Base-by-base conservation (phyloP, 2,329 filamentous ascomycete species). In the Sarocladium kiliense region DNA sequence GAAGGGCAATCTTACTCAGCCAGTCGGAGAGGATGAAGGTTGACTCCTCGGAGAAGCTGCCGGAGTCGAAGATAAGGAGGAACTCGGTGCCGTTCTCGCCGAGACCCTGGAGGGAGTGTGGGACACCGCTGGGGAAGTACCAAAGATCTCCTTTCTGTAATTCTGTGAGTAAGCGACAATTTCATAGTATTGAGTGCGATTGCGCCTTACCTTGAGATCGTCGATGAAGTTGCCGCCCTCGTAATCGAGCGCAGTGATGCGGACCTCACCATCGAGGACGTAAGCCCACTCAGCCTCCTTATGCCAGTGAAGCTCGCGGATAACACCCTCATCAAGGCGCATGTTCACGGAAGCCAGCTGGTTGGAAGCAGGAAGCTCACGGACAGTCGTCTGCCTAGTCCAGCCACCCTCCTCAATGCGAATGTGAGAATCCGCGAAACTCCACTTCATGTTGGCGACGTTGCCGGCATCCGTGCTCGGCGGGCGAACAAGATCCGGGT, bases 211-310 rank as follows among this genome's bases (percentile, higher is more conserved):
- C 47, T 84, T 79, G 21, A 92, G 71, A 64, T 92, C 88, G 60
- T 91, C 88, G 58, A 91, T 81, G 66, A 90, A 91, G 59, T 83
- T 88, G 58, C 88, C 83, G 10, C 88, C 88, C 58, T 92, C 85
- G 41, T 86, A 82, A 68, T 91, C 87, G 18, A 91, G 77, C 1
- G 84, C 87, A 0, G 87, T 89, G 53, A 91, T 80, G 54, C 88
- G 82, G 19, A 88, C 86, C 57, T 79, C 77, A 53, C 88, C 88
- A 56, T 86, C 81, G 0, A 91, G 78, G 2, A 91, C 84, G 59
- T 87, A 90, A 0, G 85, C 86, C 87, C 88, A 91, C 65, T 91
- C 88, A 36, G 86, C 87, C 66, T 89, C 85, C 62, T 88, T 89
- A 74, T 91, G 88, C 88, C 88, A 91, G 65, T 91, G 88, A 9